phyloP scores from a whole-genome alignment of 2,329 filamentous ascomycete species.

The Colletotrichum orchidophilum region DNA sequence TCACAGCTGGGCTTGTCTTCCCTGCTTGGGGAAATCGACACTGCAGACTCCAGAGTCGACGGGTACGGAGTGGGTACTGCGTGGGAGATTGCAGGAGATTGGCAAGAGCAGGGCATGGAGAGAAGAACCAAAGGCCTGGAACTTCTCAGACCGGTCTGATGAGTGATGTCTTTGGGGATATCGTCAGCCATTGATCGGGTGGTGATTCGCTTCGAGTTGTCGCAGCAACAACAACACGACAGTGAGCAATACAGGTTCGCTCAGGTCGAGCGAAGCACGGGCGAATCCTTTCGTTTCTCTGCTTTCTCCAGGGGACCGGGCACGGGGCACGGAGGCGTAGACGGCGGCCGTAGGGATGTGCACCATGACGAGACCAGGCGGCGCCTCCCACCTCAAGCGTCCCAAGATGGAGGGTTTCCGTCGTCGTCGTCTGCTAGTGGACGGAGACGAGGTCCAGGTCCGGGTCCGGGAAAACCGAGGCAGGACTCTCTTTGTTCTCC shows the following conservation, averaged over 20 bases:
- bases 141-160: neutral
- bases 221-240: neutral
- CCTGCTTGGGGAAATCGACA: neutral
- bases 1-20: slow-evolving; percentile 16
- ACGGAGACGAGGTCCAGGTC: neutral
- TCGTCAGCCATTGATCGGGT: neutral
- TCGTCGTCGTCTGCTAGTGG: neutral
- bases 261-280: neutral
- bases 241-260: neutral
- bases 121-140: neutral
- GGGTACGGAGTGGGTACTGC: neutral
- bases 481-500: neutral
- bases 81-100: neutral
- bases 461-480: neutral
- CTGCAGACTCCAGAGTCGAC: neutral
- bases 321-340: neutral
- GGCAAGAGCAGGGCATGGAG: neutral
- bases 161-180: neutral
- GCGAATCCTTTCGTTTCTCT: neutral
- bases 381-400: neutral
- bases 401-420: neutral
- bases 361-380: slow-evolving; percentile 19
- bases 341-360: neutral
- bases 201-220: neutral
- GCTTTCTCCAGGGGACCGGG: neutral